These are phyloP conservation scores for Neonectria magnoliae DNA, from an alignment of 2,329 filamentous ascomycete genomes.

Conservation along the genomic window DNA sequence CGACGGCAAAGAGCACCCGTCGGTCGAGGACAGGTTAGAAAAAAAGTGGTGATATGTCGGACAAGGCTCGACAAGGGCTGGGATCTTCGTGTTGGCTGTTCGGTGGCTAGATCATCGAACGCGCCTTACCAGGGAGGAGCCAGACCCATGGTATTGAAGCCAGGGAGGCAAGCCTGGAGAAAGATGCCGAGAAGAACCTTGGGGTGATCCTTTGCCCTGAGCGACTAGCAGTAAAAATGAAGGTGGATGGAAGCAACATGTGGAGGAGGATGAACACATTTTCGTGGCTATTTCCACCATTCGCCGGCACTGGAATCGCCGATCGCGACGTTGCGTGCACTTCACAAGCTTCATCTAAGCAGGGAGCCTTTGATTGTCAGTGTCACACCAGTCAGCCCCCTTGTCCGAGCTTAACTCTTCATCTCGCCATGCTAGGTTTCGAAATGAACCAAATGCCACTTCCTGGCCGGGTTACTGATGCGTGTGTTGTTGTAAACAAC, in stretches of 20 bases:
- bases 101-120: conserved; percentile 27
- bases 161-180: neutral
- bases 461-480: neutral
- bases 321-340: neutral
- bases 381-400: neutral
- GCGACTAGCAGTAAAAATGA: neutral
- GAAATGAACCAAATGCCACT: neutral
- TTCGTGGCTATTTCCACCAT: neutral
- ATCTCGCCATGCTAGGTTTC: neutral
- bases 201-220: neutral
- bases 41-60: conserved; percentile 22
- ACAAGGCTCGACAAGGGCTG: conserved; percentile 11
- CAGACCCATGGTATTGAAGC: neutral
- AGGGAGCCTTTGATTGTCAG: neutral
- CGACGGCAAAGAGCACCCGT: conserved; percentile 14
- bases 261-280: neutral
- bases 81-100: conserved; percentile 9
- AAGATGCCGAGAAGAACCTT: neutral
- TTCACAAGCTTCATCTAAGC: neutral
- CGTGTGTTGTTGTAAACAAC: neutral
- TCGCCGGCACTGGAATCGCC: neutral
- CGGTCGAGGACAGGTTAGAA: neutral
- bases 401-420: neutral
- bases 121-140: conserved; percentile 22
- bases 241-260: neutral